phyloP scores from a whole-genome alignment of 202 grass and related monocot species.

The Setaria italica region DNA sequence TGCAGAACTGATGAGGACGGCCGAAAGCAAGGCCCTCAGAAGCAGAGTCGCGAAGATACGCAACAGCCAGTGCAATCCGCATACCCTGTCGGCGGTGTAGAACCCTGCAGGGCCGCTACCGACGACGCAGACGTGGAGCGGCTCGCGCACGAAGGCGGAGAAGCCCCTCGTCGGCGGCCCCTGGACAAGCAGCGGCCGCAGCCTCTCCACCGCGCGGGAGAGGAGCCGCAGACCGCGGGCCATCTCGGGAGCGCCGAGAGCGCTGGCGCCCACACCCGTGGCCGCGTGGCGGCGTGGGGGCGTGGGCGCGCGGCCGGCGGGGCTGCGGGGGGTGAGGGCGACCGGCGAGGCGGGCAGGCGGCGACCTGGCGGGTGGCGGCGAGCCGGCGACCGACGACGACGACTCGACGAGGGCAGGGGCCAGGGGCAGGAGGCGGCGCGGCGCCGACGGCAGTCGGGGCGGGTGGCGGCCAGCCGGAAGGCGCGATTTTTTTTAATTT shows the following conservation, averaged over 20 bases:
- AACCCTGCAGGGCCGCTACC: slow-evolving; percentile 90
- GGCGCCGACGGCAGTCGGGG: no score
- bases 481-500: no score
- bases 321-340: no score
- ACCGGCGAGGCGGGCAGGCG: no score
- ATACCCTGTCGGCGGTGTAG: slow-evolving; percentile 93
- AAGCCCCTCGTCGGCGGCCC: slow-evolving; percentile 44
- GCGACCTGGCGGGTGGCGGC: no score
- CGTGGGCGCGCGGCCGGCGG: no score
- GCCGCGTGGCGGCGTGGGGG: no score
- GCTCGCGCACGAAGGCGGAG: slow-evolving; percentile 48
- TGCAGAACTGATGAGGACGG: background rate
- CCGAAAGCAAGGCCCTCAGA: background rate
- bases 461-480: no score
- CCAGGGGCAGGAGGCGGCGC: no score
- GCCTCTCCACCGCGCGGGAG: slow-evolving; percentile 29
- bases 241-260: slow-evolving; percentile 23
- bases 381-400: no score
- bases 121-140: slow-evolving; percentile 84
- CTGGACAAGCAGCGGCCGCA: slow-evolving; percentile 37
- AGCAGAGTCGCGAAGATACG: background rate
- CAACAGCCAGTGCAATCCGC: background rate
- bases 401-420: no score
- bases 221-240: slow-evolving; percentile 34
- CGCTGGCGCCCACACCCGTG: background rate